phyloP scores from a whole-genome alignment of 139 green algal genomes.

The Diplosphaera chodatii region DNA sequence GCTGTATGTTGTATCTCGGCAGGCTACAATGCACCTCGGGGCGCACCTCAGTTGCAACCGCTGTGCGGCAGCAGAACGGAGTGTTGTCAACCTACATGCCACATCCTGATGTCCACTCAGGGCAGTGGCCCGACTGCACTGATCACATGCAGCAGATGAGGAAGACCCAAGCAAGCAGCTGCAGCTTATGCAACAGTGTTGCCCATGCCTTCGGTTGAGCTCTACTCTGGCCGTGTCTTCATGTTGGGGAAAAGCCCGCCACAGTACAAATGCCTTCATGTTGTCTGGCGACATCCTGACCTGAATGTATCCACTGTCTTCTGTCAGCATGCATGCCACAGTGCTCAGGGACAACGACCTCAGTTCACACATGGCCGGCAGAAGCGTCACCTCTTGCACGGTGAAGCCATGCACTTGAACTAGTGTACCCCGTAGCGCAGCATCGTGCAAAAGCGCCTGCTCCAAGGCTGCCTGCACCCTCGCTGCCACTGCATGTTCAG shows the following conservation, averaged over 20 bases:
- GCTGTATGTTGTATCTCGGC: no score
- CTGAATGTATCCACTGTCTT: conserved; percentile 15
- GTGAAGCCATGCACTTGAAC: conserved; percentile 7
- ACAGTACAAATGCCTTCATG: conserved; percentile 44
- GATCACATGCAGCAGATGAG: no score
- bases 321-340: no score
- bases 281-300: conserved; percentile 48
- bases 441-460: background rate
- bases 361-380: no score
- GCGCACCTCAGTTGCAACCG: background rate
- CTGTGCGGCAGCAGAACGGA: background rate
- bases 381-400: conserved; percentile 14
- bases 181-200: no score
- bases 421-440: background rate
- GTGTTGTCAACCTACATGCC: background rate
- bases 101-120: no score
- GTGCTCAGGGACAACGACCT: no score
- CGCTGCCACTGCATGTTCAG: conserved; percentile 3
- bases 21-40: no score
- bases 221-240: background rate
- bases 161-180: no score
- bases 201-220: conserved; percentile 19
- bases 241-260: conserved; percentile 21
- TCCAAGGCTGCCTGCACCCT: conserved; percentile 5
- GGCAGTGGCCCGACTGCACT: no score